Percentiles rank a stretch among this genome's conserved stretches.
phyloP scores from a whole-genome alignment of 2,329 filamentous ascomycete genomes.

The Talaromyces sp. region DNA sequence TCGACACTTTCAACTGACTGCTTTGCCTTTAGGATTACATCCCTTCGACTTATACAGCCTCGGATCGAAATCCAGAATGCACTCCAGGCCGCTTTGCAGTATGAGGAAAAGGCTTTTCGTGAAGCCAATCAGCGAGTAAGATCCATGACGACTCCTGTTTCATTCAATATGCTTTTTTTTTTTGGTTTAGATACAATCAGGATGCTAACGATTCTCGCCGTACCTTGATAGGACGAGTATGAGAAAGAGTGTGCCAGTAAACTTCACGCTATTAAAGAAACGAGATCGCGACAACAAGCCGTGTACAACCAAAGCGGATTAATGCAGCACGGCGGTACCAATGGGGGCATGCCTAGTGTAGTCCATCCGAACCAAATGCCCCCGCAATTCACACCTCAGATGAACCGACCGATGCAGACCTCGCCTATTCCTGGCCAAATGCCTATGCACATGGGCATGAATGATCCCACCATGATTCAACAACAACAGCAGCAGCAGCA shows the following conservation, averaged over 20 bases:
- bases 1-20: not conserved
- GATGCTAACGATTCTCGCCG: not conserved
- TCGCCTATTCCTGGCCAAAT: conserved; percentile 47
- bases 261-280: conserved; percentile 44
- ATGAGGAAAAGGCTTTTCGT: conserved; percentile 46
- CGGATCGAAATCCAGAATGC: conserved; percentile 38
- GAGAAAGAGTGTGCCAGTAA: conserved; percentile 45
- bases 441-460: conserved; percentile 37
- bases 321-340: conserved; percentile 29
- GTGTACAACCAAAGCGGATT: conserved; percentile 27
- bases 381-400: conserved; percentile 49
- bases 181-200: no score
- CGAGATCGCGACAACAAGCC: conserved; percentile 39
- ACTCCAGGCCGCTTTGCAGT: conserved; percentile 41
- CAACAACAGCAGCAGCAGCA: conserved; percentile 31
- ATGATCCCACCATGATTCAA: conserved; percentile 29
- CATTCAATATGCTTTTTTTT: not conserved
- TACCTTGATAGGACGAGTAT: conserved; percentile 38
- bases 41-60: conserved; percentile 45
- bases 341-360: conserved; percentile 34
- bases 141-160: conserved; percentile 15
- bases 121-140: conserved; percentile 36
- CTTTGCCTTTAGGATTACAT: conserved; percentile 37
- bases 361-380: conserved; percentile 40
- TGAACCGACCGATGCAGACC: conserved; percentile 51